Evolutionary conservation across 495 filamentous ascomycete species (phyloP), one percentile per base, ranked within the genome.

Genomic region (Neurospora hispaniola): DNA sequence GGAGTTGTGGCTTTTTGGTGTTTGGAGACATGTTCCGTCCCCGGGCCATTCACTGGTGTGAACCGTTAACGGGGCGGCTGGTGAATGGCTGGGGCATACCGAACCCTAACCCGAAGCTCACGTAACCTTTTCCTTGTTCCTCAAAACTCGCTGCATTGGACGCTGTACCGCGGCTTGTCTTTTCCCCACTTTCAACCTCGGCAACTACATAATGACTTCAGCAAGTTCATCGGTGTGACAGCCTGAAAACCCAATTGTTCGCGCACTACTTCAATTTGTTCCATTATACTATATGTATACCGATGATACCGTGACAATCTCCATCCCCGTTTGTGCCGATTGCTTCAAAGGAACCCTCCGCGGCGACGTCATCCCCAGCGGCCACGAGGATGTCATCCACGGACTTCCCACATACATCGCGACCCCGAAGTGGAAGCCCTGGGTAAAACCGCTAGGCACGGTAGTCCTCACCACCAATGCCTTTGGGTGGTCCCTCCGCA

Each of bases 401-500:
- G 82, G 84, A 20, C 74, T 88, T n/a, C 68, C 76, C 2, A 83
- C 83, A 27, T 90, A 90, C 73, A 78, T 89, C 8, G 74, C 82
- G 1, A 71, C 75, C 8, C 86, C 86, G 0, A 41, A 39, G 2
- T 54, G 27, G 27, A 27, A 31, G 27, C 27, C 79, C 1, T 72
- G 73, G 10, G 72, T 74, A 5, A 69, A 72, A 10, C 79, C 81
- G 11, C 84, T 85, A 62, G 86, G 84, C 11, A 81, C 87, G 42
- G 79, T 90, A 12, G 82, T 90, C 69, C 81, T 89, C 69, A 79
- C 90, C 68, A 76, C 87, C 5, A 88, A 90, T 77, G 84, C 85
- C 11, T 89, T 90, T 70, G 89, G 89, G 14, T 91, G 88, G 88
- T 73, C 81, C 18, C 80, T 89, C 20, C 76, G 79, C 27, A 90